Evolutionary conservation across 495 filamentous ascomycete species (phyloP).

Genomic region (Rostrohypoxylon terebratum): DNA sequence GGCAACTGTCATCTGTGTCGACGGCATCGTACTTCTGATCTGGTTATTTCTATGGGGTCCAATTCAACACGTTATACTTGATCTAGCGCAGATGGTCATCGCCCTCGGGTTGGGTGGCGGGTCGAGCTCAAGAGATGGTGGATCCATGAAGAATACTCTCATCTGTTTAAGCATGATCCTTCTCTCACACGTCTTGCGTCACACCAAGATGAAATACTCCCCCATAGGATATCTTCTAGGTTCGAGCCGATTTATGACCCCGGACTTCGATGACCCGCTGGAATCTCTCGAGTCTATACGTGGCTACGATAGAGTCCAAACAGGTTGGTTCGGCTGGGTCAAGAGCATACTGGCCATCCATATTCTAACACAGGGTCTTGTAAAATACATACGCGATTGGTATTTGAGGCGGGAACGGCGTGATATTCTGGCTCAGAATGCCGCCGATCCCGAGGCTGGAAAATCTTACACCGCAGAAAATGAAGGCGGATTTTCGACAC

Average conservation of each 20-base stretch:
- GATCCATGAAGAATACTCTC: constrained; percentile 74
- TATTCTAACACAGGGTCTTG: constrained; percentile 84
- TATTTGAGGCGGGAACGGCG: constrained; percentile 65
- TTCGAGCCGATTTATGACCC: constrained; percentile 54
- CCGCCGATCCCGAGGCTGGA: constrained; percentile 61
- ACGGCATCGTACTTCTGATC: constrained; percentile 80
- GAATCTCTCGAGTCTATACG: constrained; percentile 54
- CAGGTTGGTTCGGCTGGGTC: constrained; percentile 64
- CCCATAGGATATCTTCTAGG: constrained; percentile 57
- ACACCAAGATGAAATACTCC: constrained; percentile 62
- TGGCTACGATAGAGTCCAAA: constrained; percentile 58
- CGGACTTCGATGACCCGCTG: constrained; percentile 57
- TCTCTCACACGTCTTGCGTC: constrained; percentile 71
- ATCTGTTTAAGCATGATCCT: constrained; percentile 86
- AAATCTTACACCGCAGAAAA: constrained; percentile 58
- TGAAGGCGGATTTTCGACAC: constrained; percentile 56
- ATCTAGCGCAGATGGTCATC: constrained; percentile 96
- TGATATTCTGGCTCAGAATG: constrained; percentile 58
- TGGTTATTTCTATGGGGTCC: constrained; percentile 94
- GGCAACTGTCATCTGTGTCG: constrained; percentile 83
- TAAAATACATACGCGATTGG: constrained; percentile 72
- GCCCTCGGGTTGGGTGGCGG: constrained; percentile 93
- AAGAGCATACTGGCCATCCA: constrained; percentile 81
- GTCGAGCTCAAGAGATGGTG: constrained; percentile 76
- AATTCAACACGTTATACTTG: constrained; percentile 87